Evolutionary conservation across 805 yeast species (phyloP).

Genomic region (Yarrowia alimentaria): DNA sequence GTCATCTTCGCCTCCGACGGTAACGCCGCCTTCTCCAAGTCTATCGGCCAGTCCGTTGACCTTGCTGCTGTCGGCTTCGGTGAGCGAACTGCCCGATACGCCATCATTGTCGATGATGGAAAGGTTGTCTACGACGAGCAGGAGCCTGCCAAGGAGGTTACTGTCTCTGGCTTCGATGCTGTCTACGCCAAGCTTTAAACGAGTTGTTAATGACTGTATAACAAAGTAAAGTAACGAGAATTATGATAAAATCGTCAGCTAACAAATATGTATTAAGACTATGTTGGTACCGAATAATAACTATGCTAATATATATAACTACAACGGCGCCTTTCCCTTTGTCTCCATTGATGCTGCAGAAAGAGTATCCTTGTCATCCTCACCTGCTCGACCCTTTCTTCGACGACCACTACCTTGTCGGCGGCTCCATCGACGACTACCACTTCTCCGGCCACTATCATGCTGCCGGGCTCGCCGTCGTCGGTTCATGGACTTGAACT

Average conservation of each 20-base stretch:
- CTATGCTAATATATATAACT: no score
- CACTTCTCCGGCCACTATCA: neutral
- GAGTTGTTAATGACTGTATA: no score
- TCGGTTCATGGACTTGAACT: slow-evolving; percentile 3
- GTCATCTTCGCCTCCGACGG: slow-evolving; percentile 67
- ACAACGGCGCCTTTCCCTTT: no score
- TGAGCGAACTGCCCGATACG: slow-evolving; percentile 66
- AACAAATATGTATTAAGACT: no score
- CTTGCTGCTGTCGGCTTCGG: slow-evolving; percentile 55
- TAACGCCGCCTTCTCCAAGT: slow-evolving; percentile 54
- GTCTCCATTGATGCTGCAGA: no score
- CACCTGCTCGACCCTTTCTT: no score
- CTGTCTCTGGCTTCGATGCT: slow-evolving; percentile 49
- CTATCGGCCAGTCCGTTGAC: slow-evolving; percentile 59
- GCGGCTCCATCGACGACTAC: no score
- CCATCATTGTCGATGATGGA: slow-evolving; percentile 63
- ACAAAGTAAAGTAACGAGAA: no score
- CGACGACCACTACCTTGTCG: no score
- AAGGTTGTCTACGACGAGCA: slow-evolving; percentile 51
- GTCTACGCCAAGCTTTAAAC: slow-evolving; percentile 42
- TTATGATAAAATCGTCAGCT: no score
- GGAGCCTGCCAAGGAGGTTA: slow-evolving; percentile 47
- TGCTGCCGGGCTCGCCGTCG: neutral
- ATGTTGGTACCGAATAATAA: no score
- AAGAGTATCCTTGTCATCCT: no score